Evolutionary conservation across 2,329 filamentous ascomycete genomes (phyloP).

Genomic region (Magnaporthiopsis poae): DNA sequence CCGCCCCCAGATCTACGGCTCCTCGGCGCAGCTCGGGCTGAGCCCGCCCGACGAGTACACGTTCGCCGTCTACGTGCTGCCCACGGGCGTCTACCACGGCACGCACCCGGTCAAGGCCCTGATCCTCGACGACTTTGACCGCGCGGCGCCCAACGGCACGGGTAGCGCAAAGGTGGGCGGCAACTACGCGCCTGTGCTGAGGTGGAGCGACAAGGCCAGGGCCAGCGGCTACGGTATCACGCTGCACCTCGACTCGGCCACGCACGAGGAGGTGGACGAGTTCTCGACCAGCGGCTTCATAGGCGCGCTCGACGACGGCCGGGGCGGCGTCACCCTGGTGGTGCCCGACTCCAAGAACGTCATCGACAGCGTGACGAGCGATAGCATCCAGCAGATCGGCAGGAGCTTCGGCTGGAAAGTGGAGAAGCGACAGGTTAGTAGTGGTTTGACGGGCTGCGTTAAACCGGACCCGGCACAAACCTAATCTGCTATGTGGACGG

Average conservation of each 20-base stretch:
- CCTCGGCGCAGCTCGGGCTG: conserved; percentile 74
- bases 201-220: conserved; percentile 74
- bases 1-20: conserved; percentile 79
- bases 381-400: conserved; percentile 68
- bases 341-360: conserved; percentile 82
- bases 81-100: conserved; percentile 90
- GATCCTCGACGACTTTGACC: conserved; percentile 87
- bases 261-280: conserved; percentile 79
- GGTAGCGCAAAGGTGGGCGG: conserved; percentile 90
- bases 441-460: not conserved
- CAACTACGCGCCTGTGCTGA: conserved; percentile 87
- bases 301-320: conserved; percentile 56
- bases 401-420: conserved; percentile 73
- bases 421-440: conserved; percentile 58
- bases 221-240: conserved; percentile 84
- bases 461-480: not conserved
- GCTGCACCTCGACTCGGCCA: conserved; percentile 79
- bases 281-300: conserved; percentile 93
- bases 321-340: conserved; percentile 56
- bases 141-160: conserved; percentile 80
- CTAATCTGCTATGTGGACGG: not conserved
- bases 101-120: conserved; percentile 76
- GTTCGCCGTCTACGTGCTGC: conserved; percentile 81
- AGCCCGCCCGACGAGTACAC: conserved; percentile 85
- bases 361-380: conserved; percentile 76